Base-by-base conservation (phyloP, 257 asterid genomes). In the Solanum chaucha region DNA sequence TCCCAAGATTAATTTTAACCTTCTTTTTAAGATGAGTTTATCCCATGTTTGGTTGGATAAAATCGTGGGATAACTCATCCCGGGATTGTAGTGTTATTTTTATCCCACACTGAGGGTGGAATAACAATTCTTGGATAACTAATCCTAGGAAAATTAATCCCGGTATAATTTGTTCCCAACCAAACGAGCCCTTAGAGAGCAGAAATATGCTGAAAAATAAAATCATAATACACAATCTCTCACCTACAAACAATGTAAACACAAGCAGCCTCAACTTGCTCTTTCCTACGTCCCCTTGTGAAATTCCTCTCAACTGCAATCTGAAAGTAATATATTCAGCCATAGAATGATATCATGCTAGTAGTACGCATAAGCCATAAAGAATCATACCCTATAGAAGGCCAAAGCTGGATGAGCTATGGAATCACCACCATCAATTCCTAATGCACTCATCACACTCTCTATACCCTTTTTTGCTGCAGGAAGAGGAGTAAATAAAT, bases 271-370 rank as follows among this genome's bases (percentile, higher is more conserved):
- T 17, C 10, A 55, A 96, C 98, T 87, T 90, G 98, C 44, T 93
- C 96, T 90, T 90, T 95, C 91, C 96, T 93, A 85, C 98, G 97
- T 28, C 99, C 98, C 92, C 91, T 94, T 30, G 98, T 94, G 90
- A 94, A 95, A 87, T 90, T 89, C 71, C 93, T 93, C 70, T 94
- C 98, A 70, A 93, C 71, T 86, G 95, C 98, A 82, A 93, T 89
- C 98, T 96, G 90, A 84, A 88, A 87, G 30, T 30, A 72, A 68
- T 4, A 68, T 34, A n/a, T 75, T 75, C 87, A 85, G 67, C 35
- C 68, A 68, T 17, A 19, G 12, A 22, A 40, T 4, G 46, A 85
- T 85, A 44, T 28, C 40, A 70, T 17, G 59, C 38, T 15, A 40
- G 65, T 70, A 46, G 30, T 28, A 26, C 5, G 46, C 68, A 24